These are phyloP conservation scores for Tillandsia leiboldiana DNA, from an alignment of 176 grass and related monocot genomes.

Conservation along the genomic window DNA sequence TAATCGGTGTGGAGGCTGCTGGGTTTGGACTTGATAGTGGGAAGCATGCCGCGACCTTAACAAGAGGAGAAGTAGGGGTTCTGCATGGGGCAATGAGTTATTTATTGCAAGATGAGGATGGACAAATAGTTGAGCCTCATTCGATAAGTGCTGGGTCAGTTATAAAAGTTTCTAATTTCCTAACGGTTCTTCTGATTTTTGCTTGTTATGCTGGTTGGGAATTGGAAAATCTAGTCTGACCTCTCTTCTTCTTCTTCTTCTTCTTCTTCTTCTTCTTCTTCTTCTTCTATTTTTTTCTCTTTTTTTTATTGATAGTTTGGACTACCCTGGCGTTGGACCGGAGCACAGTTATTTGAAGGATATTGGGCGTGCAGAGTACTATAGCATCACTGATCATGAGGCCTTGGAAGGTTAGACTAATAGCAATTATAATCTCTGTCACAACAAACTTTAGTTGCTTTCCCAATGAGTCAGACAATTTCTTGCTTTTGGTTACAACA, in stretches of 20 bases:
- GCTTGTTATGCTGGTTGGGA: background rate
- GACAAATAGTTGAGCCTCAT: constrained; percentile 92
- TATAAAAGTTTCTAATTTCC: background rate
- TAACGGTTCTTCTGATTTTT: constrained; percentile 1
- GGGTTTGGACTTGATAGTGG: constrained; percentile 76
- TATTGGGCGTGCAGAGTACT: constrained; percentile 81
- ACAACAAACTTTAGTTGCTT: background rate
- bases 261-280: no score
- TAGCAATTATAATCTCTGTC: background rate
- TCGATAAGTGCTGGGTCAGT: constrained; percentile 96
- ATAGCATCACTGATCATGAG: constrained; percentile 86
- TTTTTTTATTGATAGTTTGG: constrained; percentile 43
- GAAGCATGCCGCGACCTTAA: constrained; percentile 86
- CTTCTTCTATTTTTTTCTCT: background rate
- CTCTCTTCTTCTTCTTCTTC: no score
- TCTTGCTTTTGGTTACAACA: background rate
- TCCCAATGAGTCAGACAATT: background rate
- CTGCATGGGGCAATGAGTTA: constrained; percentile 95
- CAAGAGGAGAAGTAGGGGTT: constrained; percentile 87
- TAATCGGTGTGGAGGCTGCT: constrained; percentile 93
- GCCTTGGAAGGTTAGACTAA: constrained; percentile 67
- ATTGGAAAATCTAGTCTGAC: constrained; percentile 3
- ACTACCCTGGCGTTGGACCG: constrained; percentile 93
- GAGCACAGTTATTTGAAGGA: constrained; percentile 97
- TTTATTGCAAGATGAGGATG: constrained; percentile 91